Evolutionary conservation across 805 yeast species (phyloP), one percentile per base, ranked within the genome.

Genomic region (Myxozyma geophila): DNA sequence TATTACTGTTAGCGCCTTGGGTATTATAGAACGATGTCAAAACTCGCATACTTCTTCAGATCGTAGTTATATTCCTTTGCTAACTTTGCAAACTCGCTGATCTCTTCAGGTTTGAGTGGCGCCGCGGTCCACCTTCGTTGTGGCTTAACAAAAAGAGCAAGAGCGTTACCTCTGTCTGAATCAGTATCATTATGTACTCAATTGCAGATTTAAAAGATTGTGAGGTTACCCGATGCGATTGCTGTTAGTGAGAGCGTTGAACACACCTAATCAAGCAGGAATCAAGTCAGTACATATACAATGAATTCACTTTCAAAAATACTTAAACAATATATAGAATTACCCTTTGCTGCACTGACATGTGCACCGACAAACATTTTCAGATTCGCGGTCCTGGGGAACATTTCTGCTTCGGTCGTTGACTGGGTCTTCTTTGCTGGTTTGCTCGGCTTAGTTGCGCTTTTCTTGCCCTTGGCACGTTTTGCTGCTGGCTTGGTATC

Each of bases 111-210:
- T 13, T 86, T 81, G 66, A 87, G 83, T 64, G 85, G 87, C 19
- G 97, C 93, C 1, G 97, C 87, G 1, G 83, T 88, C 98, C 98
- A 95, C 73, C 88, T 84, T 66, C 96, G 83, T 39, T 97, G 98
- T 58, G 90, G 88, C 74, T 92, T 92, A 68, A 95, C 79, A 74
- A 95, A 95, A 70, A 95, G 77, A 0, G 98, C 98, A 80, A 95
- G 92, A 52, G 96, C 84, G 71, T 90, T 90, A 60, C 89, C 89
- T 0, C 85, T 76, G 21, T 13, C 10, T 6, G 2, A 15, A 19
- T 43, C 17, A 43, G 47, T 12, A 13, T 13, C 21, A 13, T 2
- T 19, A 6, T 23, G 15, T 8, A 53, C 12, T 19, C 15, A 15
- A 33, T 23, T 53, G 35, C 39, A 33, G 33, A n/a, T 23, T 37